These are phyloP conservation scores for Ehretia macrophylla DNA, from an alignment of 257 asterid species.

Conservation along the genomic window DNA sequence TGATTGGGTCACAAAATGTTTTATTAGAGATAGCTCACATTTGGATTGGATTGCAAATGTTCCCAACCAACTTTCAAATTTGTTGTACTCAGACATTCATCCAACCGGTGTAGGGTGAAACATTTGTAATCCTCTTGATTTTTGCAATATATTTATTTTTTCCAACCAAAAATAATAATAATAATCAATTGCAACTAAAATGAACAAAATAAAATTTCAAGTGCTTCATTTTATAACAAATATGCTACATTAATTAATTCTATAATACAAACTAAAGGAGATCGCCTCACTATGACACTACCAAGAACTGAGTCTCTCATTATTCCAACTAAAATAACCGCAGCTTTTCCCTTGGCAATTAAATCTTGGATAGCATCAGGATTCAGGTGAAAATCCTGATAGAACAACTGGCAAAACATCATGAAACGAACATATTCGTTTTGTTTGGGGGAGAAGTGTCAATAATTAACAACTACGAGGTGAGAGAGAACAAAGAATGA, in stretches of 20 bases:
- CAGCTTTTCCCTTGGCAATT: conserved; percentile 75
- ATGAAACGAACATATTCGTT: conserved; percentile 23
- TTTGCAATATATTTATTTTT: too few species aligned
- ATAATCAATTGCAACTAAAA: background rate
- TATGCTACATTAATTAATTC: too few species aligned
- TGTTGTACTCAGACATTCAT: too few species aligned
- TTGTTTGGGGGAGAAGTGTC: background rate
- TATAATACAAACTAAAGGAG: too few species aligned
- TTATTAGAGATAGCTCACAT: too few species aligned
- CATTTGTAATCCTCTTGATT: too few species aligned
- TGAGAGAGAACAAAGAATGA: background rate
- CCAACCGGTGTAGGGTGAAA: too few species aligned
- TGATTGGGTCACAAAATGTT: too few species aligned
- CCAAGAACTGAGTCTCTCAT: conserved; percentile 74
- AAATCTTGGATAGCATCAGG: conserved; percentile 68
- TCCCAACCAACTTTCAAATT: too few species aligned
- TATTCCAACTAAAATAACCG: conserved; percentile 90
- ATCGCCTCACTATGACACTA: conserved; percentile 27
- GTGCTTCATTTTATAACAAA: too few species aligned
- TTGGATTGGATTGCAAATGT: too few species aligned
- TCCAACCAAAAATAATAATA: too few species aligned
- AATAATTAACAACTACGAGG: background rate
- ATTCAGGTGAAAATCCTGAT: conserved; percentile 74
- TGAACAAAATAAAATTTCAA: conserved; percentile 1
- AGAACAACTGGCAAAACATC: conserved; percentile 73